Base-by-base conservation (phyloP, 306 rosid genomes). In the Gynostemma pentaphyllum region DNA sequence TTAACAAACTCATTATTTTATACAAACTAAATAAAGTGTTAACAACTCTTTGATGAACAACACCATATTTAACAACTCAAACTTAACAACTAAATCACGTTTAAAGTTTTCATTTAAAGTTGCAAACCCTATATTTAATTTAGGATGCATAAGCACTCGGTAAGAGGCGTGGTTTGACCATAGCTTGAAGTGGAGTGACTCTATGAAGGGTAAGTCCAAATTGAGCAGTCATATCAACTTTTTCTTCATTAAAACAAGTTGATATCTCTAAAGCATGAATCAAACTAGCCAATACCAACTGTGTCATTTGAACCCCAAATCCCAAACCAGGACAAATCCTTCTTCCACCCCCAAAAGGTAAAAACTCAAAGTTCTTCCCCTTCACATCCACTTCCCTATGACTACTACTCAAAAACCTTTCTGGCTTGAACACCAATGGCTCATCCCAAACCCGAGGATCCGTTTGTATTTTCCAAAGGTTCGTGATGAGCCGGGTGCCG, bases 381-480 rank as follows among this genome's bases (percentile, higher is more conserved):
- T 52, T 67, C 1, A 57, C 18, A 0, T 78, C 79, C 1, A 70
- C 12, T 3, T 19, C 24, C 27, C 51, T 48, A n/a, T 75, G 69
- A 0, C 37, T 50, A n/a, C n/a, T n/a, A 0, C 69, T 55, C 0
- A 81, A 55, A 21, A 78, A 81, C 26, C 83, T 74, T 70, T 81
- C 80, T 0, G 74, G 83, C 8, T 13, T 66, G 51, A 80, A 80
- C 53, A 66, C 46, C 7, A 53, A 41, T 0, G 80, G 78, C 4
- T 75, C 67, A 1, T 21, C 4, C 75, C 79, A 81, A 0, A 52
- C 45, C 0, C 4, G 4, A 0, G 82, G 78, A 47, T 79, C 79
- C 5, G 57, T 59, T 13, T 79, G 87, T 10, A 83, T 32, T 78
- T 87, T 82, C 81, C 74, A 76, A 18, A 70, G 21, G 69, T 87